Conservation (phyloP, 2,329 filamentous ascomycete genomes). For the Cladosporium sp. region DNA sequence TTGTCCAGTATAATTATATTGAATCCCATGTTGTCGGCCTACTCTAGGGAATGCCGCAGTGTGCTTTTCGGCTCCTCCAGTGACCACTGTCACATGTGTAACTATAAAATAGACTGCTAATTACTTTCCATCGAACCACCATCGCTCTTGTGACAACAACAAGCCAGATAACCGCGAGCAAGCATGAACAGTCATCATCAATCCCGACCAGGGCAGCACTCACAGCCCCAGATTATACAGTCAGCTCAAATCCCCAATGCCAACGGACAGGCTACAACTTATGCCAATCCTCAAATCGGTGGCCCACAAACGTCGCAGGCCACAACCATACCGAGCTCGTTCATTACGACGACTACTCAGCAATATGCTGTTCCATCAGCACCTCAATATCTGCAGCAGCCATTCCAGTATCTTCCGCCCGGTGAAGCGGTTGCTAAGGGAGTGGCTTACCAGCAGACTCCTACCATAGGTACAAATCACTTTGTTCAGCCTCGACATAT, state of each 20-base stretch:
- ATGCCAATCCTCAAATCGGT: not conserved
- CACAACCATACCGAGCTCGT: not conserved
- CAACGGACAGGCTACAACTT: not conserved
- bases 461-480: not conserved
- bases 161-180: not conserved
- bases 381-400: not conserved
- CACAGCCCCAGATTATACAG: not conserved
- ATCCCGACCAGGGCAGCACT: not conserved
- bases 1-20: too few species aligned
- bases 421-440: not conserved
- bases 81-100: not conserved
- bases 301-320: not conserved
- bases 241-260: not conserved
- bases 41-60: too few species aligned
- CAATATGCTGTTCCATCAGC: not conserved
- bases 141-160: not conserved
- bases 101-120: not conserved
- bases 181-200: not conserved
- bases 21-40: too few species aligned
- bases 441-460: not conserved
- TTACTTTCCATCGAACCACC: accelerated
- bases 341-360: not conserved
- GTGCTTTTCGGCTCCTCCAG: too few species aligned
- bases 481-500: not conserved
- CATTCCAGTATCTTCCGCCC: not conserved